Conservation (phyloP, 306 rosid genomes). For the Inga oerstediana region DNA sequence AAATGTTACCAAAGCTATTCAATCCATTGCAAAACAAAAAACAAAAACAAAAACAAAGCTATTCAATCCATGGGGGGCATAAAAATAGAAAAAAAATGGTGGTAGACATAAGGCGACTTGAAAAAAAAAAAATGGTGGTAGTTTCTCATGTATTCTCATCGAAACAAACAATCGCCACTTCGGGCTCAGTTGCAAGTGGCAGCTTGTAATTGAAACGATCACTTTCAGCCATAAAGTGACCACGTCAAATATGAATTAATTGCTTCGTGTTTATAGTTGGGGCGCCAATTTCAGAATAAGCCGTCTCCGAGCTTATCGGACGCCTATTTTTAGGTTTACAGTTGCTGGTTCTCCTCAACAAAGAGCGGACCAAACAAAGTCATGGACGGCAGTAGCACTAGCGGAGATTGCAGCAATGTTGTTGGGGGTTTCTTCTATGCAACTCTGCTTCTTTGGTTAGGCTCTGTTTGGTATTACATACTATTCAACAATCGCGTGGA, state of each 20-base stretch:
- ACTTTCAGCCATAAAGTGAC: not conserved
- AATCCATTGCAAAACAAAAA: too few relatives aligned
- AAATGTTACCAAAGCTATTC: too few relatives aligned
- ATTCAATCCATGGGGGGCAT: too few relatives aligned
- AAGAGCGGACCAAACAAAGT: not conserved
- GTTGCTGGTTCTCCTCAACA: not conserved
- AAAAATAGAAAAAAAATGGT: too few relatives aligned
- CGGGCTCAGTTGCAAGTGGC: not conserved
- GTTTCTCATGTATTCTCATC: not conserved
- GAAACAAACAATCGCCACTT: not conserved
- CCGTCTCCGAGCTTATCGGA: not conserved
- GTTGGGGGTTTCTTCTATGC: constrained; percentile 62
- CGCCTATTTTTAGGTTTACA: not conserved
- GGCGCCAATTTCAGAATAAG: not conserved
- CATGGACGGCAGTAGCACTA: not conserved
- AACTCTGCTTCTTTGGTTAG: constrained; percentile 61
- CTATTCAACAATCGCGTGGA: constrained; percentile 49
- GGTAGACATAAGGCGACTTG: too few relatives aligned
- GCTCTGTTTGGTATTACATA: constrained; percentile 60
- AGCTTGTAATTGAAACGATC: not conserved
- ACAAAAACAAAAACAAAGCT: too few relatives aligned
- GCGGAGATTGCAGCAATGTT: constrained; percentile 28
- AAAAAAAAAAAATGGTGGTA: not conserved
- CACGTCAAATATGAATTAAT: not conserved
- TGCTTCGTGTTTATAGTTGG: not conserved